Conservation (phyloP, 164 flowering plant species). For the Liriodendron chinense region DNA sequence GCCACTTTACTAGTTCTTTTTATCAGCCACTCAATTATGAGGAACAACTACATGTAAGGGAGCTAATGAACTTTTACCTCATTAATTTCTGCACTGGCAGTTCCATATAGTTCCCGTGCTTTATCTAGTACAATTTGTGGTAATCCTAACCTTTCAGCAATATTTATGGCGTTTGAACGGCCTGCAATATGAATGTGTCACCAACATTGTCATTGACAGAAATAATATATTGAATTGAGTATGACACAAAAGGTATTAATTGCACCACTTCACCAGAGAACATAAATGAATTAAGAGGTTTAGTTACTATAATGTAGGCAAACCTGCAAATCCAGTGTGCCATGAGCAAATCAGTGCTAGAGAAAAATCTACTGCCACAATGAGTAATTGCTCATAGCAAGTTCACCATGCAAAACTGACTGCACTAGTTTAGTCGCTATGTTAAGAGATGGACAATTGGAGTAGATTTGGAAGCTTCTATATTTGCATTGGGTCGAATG, state of each 20-base stretch:
- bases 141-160: slow-evolving; percentile 81
- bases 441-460: background rate
- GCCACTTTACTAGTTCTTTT: background rate
- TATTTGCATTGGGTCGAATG: background rate
- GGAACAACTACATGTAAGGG: too few relatives aligned
- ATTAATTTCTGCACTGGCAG: slow-evolving; percentile 83
- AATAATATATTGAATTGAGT: background rate
- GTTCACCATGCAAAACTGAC: background rate
- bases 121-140: slow-evolving; percentile 48
- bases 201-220: slow-evolving; percentile 3
- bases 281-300: background rate
- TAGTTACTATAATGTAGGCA: background rate
- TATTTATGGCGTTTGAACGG: slow-evolving; percentile 89
- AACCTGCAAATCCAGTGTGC: background rate
- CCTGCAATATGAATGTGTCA: slow-evolving; percentile 41
- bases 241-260: background rate
- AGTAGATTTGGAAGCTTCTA: background rate
- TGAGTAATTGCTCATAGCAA: background rate
- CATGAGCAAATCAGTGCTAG: background rate
- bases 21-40: background rate
- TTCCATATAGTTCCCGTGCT: slow-evolving; percentile 81
- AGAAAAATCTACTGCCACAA: background rate
- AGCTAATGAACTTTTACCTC: slow-evolving; percentile 44
- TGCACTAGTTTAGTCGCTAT: background rate
- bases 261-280: background rate